Evolutionary conservation across 116 monocot species (phyloP).

Genomic region (Papilionanthe hybrid): DNA sequence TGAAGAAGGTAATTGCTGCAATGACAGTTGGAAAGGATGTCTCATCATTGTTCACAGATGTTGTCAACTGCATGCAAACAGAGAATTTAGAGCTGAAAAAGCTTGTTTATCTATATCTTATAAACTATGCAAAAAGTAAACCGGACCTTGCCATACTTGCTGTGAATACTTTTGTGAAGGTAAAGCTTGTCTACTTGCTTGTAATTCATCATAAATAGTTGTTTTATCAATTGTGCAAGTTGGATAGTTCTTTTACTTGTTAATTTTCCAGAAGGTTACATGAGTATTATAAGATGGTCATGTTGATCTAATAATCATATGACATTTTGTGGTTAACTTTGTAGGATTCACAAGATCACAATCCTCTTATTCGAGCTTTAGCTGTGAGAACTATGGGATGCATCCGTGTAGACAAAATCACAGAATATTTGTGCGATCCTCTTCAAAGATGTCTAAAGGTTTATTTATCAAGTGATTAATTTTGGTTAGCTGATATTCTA

Average conservation of each 20-base stretch:
- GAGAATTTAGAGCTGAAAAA: conserved; percentile 98
- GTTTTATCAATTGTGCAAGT: neutral
- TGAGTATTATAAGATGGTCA: neutral
- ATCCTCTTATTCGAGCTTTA: conserved; percentile 96
- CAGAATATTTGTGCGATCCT: conserved; percentile 97
- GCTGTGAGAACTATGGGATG: conserved; percentile 99
- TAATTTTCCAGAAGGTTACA: neutral
- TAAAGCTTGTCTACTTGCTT: conserved; percentile 14
- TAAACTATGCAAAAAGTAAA: conserved; percentile 98
- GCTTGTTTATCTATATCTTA: conserved; percentile 96
- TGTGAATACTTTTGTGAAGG: conserved; percentile 99
- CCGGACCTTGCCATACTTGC: conserved; percentile 98
- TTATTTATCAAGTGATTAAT: conserved; percentile 6
- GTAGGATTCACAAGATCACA: conserved; percentile 98
- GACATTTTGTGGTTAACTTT: conserved; percentile 16
- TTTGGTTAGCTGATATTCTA: neutral
- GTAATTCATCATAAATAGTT: neutral
- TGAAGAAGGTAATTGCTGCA: conserved; percentile 99
- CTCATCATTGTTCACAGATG: conserved; percentile 94
- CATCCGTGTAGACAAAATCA: conserved; percentile 99
- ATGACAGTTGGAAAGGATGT: conserved; percentile 99
- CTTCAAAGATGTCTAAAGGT: conserved; percentile 99
- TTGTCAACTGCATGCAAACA: conserved; percentile 99
- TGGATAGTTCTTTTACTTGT: neutral
- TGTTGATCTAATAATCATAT: neutral